phyloP scores from a whole-genome alignment of 305 asterid genomes.

The Fraxinus albicans region DNA sequence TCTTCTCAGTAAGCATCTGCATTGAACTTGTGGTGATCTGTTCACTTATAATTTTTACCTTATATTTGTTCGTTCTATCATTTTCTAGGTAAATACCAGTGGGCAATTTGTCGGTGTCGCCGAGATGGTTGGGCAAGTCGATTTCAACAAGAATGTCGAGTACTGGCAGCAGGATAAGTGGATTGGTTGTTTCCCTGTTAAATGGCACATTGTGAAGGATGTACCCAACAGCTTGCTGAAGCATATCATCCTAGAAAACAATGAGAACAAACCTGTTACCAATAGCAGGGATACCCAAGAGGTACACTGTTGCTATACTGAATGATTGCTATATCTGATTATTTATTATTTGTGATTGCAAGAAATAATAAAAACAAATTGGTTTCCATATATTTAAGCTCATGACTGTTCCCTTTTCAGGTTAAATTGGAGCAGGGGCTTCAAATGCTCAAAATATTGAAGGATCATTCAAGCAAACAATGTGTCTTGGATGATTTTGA shows the following conservation, averaged over 20 bases:
- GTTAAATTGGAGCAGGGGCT: constrained; percentile 62
- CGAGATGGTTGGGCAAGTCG: constrained; percentile 63
- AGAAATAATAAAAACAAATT: background rate
- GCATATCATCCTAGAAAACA: constrained; percentile 57
- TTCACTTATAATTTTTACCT: background rate
- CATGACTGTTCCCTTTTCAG: constrained; percentile 27
- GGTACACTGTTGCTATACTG: constrained; percentile 27
- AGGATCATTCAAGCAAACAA: constrained; percentile 48
- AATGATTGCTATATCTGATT: background rate
- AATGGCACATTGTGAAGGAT: constrained; percentile 65
- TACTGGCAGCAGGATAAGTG: constrained; percentile 81
- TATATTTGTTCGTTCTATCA: background rate
- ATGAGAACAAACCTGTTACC: constrained; percentile 61
- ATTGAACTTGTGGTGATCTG: background rate
- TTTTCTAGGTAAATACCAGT: constrained; percentile 53
- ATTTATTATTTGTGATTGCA: background rate
- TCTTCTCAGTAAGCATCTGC: constrained; percentile 57
- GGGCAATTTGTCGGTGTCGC: constrained; percentile 69
- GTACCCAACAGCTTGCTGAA: constrained; percentile 62
- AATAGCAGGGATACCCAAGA: constrained; percentile 67
- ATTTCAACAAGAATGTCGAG: constrained; percentile 55
- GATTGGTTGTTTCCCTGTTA: constrained; percentile 68
- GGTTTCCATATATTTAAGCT: background rate
- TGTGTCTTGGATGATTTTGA: constrained; percentile 68
- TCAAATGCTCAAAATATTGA: constrained; percentile 54